These are phyloP conservation scores for Zygosaccharomyces siamensis DNA, from an alignment of 805 yeast species.

Conservation along the genomic window DNA sequence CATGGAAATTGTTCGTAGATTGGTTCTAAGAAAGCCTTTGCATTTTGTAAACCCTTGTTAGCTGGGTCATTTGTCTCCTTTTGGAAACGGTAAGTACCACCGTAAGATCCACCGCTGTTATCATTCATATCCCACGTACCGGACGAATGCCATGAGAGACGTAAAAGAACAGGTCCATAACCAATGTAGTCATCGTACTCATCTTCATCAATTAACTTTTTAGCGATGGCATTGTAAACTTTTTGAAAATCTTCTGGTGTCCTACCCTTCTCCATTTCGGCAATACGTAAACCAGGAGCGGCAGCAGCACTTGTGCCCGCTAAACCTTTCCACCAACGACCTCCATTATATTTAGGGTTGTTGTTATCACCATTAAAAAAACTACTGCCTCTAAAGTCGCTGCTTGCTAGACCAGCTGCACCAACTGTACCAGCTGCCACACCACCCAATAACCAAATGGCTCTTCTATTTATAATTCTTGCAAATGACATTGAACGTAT, in stretches of 20 bases:
- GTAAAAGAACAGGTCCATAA: slow-evolving; percentile 70
- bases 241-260: slow-evolving; percentile 51
- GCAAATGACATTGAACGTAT: slow-evolving; percentile 10
- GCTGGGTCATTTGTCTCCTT: slow-evolving; percentile 52
- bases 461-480: slow-evolving; percentile 23
- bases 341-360: slow-evolving; percentile 15
- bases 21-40: slow-evolving; percentile 51
- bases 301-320: slow-evolving; percentile 24
- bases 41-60: slow-evolving; percentile 60
- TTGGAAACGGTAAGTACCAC: slow-evolving; percentile 59
- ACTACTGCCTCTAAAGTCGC: slow-evolving; percentile 7
- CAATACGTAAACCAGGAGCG: slow-evolving; percentile 38
- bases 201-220: slow-evolving; percentile 48
- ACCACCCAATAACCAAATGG: slow-evolving; percentile 23
- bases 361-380: slow-evolving; percentile 18
- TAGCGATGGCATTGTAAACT: slow-evolving; percentile 70
- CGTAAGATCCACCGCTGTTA: slow-evolving; percentile 62
- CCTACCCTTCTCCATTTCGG: slow-evolving; percentile 29
- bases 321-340: slow-evolving; percentile 17
- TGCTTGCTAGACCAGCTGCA: slow-evolving; percentile 24
- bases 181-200: slow-evolving; percentile 64
- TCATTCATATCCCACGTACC: slow-evolving; percentile 69
- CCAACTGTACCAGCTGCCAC: slow-evolving; percentile 34
- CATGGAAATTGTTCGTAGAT: slow-evolving; percentile 55
- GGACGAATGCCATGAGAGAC: slow-evolving; percentile 82